Conservation (phyloP, 228 moss, liverwort and hornwort species). For the Sphagnum fallax region DNA sequence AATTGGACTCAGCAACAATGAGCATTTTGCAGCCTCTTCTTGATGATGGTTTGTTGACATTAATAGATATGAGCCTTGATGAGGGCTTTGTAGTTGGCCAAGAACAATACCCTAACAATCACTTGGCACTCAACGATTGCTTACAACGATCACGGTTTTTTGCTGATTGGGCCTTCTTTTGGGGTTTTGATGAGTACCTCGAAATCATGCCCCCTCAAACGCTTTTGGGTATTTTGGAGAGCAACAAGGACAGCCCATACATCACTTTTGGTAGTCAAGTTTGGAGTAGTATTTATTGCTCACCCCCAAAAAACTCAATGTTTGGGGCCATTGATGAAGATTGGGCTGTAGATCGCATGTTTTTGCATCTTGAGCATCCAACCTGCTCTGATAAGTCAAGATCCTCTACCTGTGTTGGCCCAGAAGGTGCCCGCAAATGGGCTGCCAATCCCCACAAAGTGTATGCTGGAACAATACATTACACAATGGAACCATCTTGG, state of each 20-base stretch:
- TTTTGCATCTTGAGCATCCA: constrained; percentile 33
- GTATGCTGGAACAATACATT: constrained; percentile 27
- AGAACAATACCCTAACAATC: constrained; percentile 53
- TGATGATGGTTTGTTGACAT: constrained; percentile 26
- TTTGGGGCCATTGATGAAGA: constrained; percentile 1
- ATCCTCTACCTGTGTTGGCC: constrained; percentile 19
- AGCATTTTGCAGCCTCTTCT: constrained; percentile 27
- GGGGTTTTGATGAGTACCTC: constrained; percentile 67
- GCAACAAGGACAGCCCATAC: constrained; percentile 33
- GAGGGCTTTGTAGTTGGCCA: constrained; percentile 17
- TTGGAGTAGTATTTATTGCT: constrained; percentile 42
- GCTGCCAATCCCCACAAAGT: constrained; percentile 54
- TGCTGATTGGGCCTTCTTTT: constrained; percentile 45
- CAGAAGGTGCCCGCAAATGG: constrained; percentile 58
- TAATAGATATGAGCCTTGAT: constrained; percentile 40
- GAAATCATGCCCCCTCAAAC: constrained; percentile 18
- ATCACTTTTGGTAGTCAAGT: constrained; percentile 45
- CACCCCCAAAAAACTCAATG: not conserved
- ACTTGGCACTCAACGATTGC: constrained; percentile 59
- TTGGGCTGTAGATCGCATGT: constrained; percentile 59
- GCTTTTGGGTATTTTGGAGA: constrained; percentile 28
- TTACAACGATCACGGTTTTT: constrained; percentile 33
- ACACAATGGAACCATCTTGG: constrained; percentile 16
- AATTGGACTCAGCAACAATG: constrained; percentile 14
- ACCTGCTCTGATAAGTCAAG: constrained; percentile 27